phyloP scores from a whole-genome alignment of 23 red algal species.

The Chondrus crispus region DNA sequence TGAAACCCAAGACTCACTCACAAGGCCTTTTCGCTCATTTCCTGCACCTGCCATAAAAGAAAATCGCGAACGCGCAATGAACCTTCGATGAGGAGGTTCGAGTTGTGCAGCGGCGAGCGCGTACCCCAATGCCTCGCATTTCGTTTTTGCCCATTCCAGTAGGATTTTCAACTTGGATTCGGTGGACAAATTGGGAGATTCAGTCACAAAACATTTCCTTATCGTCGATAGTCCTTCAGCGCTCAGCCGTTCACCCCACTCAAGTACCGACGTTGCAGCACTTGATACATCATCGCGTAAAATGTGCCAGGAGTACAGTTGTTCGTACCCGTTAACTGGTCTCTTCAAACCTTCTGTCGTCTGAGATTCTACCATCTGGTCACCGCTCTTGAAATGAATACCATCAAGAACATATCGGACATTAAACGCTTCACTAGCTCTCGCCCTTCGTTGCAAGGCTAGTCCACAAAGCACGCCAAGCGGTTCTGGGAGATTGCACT shows the following conservation, averaged over 20 bases:
- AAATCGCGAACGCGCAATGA: conserved; percentile 32
- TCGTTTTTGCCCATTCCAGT: conserved; percentile 34
- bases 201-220: neutral
- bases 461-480: conserved; percentile 34
- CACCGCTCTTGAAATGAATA: neutral
- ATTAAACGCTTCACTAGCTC: conserved; percentile 21
- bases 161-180: neutral
- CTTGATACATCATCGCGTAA: conserved; percentile 14
- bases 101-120: conserved; percentile 19
- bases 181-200: neutral
- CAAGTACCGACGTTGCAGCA: conserved; percentile 42
- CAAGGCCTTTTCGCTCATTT: neutral
- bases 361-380: neutral
- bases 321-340: conserved; percentile 8
- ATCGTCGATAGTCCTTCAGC: conserved; percentile 26
- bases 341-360: neutral
- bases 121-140: conserved; percentile 22
- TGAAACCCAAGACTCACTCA: conserved; percentile 37
- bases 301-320: conserved; percentile 48
- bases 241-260: conserved; percentile 51
- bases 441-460: conserved; percentile 47
- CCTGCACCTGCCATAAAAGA: neutral
- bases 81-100: neutral
- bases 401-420: too few species aligned
- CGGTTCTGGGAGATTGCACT: conserved; percentile 28